A percentile compares a stretch with the other conserved stretches of the same genome.
Conservation (phyloP, 768 basidiomycete genomes). For the Mycena galericulata region DNA sequence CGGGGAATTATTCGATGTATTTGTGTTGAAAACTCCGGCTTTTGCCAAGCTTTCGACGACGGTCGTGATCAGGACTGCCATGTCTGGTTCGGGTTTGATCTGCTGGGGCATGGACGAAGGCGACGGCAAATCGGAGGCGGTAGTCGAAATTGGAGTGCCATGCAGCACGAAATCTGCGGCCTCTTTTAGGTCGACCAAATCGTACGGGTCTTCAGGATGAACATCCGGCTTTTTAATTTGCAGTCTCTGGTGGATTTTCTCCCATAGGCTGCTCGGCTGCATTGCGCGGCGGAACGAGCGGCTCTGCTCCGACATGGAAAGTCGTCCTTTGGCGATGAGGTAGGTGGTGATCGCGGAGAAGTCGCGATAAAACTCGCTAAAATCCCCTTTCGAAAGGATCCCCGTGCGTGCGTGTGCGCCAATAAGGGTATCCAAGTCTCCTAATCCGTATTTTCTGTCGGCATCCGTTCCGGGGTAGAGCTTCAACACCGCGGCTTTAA, state of each 20-base stretch:
- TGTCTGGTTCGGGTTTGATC: conserved; percentile 7
- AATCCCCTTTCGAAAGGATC: conserved; percentile 30
- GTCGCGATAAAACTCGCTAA: conserved; percentile 35
- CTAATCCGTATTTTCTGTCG: conserved; percentile 30
- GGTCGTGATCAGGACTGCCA: conserved; percentile 7
- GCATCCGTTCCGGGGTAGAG: conserved; percentile 38
- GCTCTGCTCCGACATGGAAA: conserved; percentile 35
- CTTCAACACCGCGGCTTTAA: conserved; percentile 36
- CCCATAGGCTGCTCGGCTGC: conserved; percentile 14
- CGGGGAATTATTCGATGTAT: too few relatives aligned
- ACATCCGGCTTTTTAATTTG: conserved; percentile 36
- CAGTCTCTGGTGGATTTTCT: conserved; percentile 29
- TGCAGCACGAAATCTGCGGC: conserved; percentile 37
- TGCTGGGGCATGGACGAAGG: not conserved
- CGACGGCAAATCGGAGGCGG: not conserved
- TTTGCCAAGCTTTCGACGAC: not conserved
- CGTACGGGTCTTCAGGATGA: conserved; percentile 41
- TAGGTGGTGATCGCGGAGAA: conserved; percentile 38
- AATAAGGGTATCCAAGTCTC: conserved; percentile 39
- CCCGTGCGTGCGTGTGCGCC: conserved; percentile 28
- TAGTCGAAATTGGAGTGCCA: not conserved
- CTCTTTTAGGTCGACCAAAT: conserved; percentile 33
- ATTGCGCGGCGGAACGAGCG: conserved; percentile 34
- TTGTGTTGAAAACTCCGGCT: too few relatives aligned
- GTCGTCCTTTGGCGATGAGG: conserved; percentile 31